Conservation (phyloP, 2,329 filamentous ascomycete species). For the Stemphylium lycopersici region DNA sequence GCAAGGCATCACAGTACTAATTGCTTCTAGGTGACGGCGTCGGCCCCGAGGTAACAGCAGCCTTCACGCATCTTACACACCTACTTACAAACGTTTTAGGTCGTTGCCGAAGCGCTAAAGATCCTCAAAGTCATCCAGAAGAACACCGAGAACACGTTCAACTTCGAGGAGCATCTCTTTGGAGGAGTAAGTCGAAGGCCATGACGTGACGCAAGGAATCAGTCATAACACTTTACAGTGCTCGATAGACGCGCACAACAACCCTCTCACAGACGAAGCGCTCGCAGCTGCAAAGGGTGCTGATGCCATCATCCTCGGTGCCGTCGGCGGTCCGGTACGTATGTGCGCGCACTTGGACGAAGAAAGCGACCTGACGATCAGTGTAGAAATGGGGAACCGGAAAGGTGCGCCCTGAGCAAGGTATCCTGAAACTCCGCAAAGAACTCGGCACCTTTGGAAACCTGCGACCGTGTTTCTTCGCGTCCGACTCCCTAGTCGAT, state of each 20-base stretch:
- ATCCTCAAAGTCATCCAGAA: conserved; percentile 80
- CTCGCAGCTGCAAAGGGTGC: conserved; percentile 82
- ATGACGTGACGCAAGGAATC: not conserved
- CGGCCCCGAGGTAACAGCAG: conserved; percentile 48
- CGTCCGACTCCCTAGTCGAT: conserved; percentile 76
- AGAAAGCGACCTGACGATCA: conserved; percentile 13
- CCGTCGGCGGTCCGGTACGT: conserved; percentile 86
- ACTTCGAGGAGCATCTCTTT: conserved; percentile 86
- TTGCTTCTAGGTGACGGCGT: conserved; percentile 47
- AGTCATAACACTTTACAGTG: conserved; percentile 60
- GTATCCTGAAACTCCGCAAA: conserved; percentile 87
- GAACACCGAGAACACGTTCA: conserved; percentile 77
- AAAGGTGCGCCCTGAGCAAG: conserved; percentile 87
- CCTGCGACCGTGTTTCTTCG: conserved; percentile 94
- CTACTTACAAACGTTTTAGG: conserved; percentile 57
- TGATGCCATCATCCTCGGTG: conserved; percentile 88
- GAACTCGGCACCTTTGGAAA: conserved; percentile 95
- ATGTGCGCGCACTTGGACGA: not conserved
- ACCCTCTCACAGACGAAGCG: conserved; percentile 80
- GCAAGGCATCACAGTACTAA: conserved; percentile 17
- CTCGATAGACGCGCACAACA: conserved; percentile 83
- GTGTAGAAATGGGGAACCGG: conserved; percentile 86
- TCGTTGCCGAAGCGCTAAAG: conserved; percentile 86
- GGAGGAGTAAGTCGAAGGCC: conserved; percentile 74
- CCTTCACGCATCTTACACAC: not conserved